phyloP scores from a whole-genome alignment of 1,139 yeast species.

The Suhomyces bribrorum region DNA sequence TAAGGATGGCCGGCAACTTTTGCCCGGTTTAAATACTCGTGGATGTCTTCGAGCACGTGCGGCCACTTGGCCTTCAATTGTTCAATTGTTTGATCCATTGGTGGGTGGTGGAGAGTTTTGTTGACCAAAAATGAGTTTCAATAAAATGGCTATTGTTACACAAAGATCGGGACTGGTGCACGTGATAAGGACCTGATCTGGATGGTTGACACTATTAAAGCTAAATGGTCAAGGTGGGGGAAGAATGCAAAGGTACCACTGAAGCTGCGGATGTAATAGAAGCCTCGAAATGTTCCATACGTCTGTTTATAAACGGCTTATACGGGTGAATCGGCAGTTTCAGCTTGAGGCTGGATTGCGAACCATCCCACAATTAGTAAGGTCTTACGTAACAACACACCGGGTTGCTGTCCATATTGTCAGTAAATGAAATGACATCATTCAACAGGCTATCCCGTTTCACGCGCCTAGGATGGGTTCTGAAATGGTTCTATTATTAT shows the following conservation, averaged over 20 bases:
- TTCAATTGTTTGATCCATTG: slow-evolving; percentile 9
- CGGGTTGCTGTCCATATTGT: not conserved
- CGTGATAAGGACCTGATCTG: not conserved
- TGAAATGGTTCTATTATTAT: too few relatives aligned
- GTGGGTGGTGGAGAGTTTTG: not conserved
- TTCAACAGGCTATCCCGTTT: not conserved
- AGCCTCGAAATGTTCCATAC: too few relatives aligned
- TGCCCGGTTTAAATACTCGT: slow-evolving; percentile 5
- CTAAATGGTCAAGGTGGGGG: too few relatives aligned
- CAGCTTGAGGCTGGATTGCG: not conserved
- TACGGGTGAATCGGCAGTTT: not conserved
- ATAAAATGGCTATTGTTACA: not conserved
- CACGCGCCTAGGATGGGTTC: too few relatives aligned
- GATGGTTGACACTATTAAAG: too few relatives aligned
- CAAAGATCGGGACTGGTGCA: not conserved
- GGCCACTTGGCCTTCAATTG: slow-evolving; percentile 11
- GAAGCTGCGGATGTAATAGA: not conserved
- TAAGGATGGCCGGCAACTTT: slow-evolving; percentile 6
- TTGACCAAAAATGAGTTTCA: not conserved
- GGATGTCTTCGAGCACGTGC: slow-evolving; percentile 8
- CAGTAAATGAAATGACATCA: not conserved
- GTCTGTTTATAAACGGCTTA: too few relatives aligned
- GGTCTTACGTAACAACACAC: not conserved
- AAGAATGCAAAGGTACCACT: not conserved
- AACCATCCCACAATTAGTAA: not conserved